Evolutionary conservation across 2,329 filamentous ascomycete genomes (phyloP).

Genomic region (Trichoderma semiorbis): DNA sequence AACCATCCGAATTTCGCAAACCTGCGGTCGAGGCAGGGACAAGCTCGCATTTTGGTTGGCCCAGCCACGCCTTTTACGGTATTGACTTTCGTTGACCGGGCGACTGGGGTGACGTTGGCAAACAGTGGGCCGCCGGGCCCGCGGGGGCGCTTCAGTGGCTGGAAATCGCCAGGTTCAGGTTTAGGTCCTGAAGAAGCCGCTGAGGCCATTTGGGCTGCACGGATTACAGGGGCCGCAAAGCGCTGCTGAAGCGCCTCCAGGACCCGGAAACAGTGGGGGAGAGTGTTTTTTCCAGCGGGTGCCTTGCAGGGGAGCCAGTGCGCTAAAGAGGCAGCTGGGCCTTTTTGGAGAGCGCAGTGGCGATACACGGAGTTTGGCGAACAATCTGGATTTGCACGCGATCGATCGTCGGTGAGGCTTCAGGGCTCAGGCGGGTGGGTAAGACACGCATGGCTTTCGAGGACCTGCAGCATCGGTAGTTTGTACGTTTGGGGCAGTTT

Average conservation of each 20-base stretch:
- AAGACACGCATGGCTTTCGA: constrained; percentile 9
- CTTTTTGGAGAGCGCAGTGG: background rate
- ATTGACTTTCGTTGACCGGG: constrained; percentile 31
- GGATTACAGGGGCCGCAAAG: background rate
- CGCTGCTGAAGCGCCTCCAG: background rate
- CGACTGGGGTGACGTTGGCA: constrained; percentile 23
- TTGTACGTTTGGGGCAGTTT: background rate
- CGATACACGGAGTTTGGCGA: background rate
- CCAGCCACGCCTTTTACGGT: constrained; percentile 32
- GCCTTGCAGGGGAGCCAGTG: constrained; percentile 11
- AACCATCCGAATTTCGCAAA: constrained; percentile 19
- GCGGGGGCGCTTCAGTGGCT: background rate
- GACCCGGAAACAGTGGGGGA: background rate
- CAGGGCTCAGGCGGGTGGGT: background rate
- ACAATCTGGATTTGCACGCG: background rate
- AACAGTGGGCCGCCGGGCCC: constrained; percentile 18
- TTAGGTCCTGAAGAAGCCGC: background rate
- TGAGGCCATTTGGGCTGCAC: background rate
- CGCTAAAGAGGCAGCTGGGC: constrained; percentile 1
- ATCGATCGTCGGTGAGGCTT: constrained; percentile 1
- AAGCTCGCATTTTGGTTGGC: constrained; percentile 25
- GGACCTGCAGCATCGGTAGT: background rate
- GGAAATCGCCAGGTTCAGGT: background rate
- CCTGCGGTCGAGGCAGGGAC: constrained; percentile 14
- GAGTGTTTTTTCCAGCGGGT: background rate